phyloP scores from a whole-genome alignment of 2,329 filamentous ascomycete genomes.

The Phyllosticta paracitricarpa region DNA sequence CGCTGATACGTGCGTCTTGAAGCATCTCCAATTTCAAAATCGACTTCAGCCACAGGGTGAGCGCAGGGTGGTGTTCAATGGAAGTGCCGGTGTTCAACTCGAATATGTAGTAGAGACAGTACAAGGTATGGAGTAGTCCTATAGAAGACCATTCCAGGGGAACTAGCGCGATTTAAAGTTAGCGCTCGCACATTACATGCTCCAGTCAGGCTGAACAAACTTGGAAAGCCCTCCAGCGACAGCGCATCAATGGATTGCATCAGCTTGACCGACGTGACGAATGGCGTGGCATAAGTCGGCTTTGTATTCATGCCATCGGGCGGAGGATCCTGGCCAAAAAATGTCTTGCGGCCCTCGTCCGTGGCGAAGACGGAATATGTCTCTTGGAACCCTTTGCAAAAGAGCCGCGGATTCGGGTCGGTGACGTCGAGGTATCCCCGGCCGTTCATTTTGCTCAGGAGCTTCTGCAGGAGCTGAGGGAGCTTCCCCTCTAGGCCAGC shows the following conservation, averaged over 20 bases:
- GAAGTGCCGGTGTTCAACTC: slow-evolving; percentile 20
- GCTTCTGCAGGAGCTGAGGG: background rate
- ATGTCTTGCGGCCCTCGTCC: background rate
- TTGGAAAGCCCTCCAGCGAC: background rate
- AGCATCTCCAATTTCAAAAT: slow-evolving; percentile 11
- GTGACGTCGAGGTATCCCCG: background rate
- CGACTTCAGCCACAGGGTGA: slow-evolving; percentile 31
- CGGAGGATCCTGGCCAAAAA: background rate
- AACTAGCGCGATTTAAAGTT: background rate
- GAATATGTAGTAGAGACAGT: slow-evolving; percentile 28
- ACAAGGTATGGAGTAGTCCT: slow-evolving; percentile 14
- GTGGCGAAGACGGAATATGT: background rate
- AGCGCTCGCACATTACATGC: background rate
- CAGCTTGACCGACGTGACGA: slow-evolving; percentile 2
- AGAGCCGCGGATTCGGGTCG: too few relatives aligned
- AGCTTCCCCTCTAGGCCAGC: background rate
- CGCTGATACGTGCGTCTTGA: background rate
- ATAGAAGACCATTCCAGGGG: background rate
- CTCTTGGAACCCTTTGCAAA: background rate
- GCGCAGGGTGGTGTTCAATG: slow-evolving; percentile 27
- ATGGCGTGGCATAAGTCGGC: background rate
- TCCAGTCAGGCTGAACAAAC: background rate
- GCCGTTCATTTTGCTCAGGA: background rate
- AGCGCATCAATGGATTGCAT: background rate
- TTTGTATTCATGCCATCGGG: background rate